A percentile compares a stretch with the other conserved stretches of the same genome.
These are phyloP conservation scores for Candida maesae DNA, from an alignment of 805 yeast genomes.

Conservation along the genomic window DNA sequence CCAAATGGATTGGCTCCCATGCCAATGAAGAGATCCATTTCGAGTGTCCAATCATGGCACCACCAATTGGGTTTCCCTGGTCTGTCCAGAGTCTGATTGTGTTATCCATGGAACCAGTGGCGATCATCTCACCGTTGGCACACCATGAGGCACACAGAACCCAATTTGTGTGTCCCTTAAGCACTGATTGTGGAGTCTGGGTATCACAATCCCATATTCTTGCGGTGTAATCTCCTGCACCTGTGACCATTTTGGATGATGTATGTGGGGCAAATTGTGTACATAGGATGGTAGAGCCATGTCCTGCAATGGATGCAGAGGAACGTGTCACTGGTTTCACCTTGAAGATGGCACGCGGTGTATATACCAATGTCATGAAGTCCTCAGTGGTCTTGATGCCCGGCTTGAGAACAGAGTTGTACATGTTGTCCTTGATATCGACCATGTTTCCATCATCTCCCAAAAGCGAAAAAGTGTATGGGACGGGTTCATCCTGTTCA, in stretches of 20 bases:
- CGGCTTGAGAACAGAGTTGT: conserved; percentile 79
- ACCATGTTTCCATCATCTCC: conserved; percentile 46
- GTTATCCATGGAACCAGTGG: conserved; percentile 95
- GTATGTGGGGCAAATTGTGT: conserved; percentile 92
- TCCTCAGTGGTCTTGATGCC: conserved; percentile 90
- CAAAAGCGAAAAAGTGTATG: conserved; percentile 77
- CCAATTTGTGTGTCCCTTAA: conserved; percentile 89
- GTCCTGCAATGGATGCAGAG: conserved; percentile 91
- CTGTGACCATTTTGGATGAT: conserved; percentile 82
- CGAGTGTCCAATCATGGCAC: conserved; percentile 71
- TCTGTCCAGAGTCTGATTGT: conserved; percentile 85
- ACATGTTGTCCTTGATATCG: conserved; percentile 76
- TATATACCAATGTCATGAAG: conserved; percentile 81
- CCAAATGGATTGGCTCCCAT: conserved; percentile 93
- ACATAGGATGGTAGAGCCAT: conserved; percentile 88
- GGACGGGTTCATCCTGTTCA: conserved; percentile 66
- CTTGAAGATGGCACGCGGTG: conserved; percentile 93
- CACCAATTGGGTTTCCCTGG: conserved; percentile 71
- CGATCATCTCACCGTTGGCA: conserved; percentile 86
- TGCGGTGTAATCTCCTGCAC: conserved; percentile 95
- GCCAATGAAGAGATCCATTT: conserved; percentile 87
- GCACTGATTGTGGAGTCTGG: conserved; percentile 79
- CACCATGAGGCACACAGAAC: conserved; percentile 89
- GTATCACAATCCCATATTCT: conserved; percentile 96
- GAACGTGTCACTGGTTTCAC: conserved; percentile 89